A percentile compares a stretch with the other conserved stretches of the same genome.
phyloP scores from a whole-genome alignment of 1,139 yeast genomes.

The Suhomyces bribrorum region DNA sequence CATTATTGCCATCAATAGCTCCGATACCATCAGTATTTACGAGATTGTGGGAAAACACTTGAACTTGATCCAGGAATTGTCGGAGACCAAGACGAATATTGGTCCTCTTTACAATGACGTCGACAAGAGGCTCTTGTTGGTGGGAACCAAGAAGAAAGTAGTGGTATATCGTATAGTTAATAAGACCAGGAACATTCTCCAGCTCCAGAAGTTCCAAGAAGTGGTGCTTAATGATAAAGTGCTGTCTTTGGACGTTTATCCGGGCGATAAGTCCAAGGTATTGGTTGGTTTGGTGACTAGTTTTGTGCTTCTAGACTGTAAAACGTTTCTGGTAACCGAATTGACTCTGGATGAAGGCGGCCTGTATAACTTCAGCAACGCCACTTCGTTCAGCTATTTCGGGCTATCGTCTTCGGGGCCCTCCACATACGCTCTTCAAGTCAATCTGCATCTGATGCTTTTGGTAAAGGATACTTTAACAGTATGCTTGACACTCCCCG shows the following conservation, averaged over 20 bases:
- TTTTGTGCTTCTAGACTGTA: constrained; percentile 29
- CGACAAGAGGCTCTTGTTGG: constrained; percentile 25
- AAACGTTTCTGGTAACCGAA: constrained; percentile 18
- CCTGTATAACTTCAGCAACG: constrained; percentile 18
- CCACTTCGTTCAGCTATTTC: constrained; percentile 26
- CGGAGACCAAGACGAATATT: constrained; percentile 24
- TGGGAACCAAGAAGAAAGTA: constrained; percentile 37
- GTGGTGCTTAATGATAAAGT: constrained; percentile 33
- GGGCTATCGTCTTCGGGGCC: constrained; percentile 24
- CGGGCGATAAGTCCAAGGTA: constrained; percentile 16
- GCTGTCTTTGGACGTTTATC: constrained; percentile 20
- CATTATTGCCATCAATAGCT: constrained; percentile 29
- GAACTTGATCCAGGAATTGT: constrained; percentile 33
- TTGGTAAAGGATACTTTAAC: constrained; percentile 24
- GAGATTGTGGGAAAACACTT: constrained; percentile 40
- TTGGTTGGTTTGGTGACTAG: constrained; percentile 31
- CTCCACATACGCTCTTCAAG: constrained; percentile 22
- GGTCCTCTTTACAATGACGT: constrained; percentile 22
- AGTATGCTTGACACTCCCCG: constrained; percentile 18
- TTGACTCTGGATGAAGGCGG: constrained; percentile 18
- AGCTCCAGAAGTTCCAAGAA: constrained; percentile 29
- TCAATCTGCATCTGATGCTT: constrained; percentile 20
- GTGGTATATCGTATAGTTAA: constrained; percentile 29
- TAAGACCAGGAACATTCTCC: constrained; percentile 34
- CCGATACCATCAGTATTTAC: constrained; percentile 30